Percentiles rank a stretch among this genome's conserved stretches.
These are phyloP conservation scores for Pyrus hybrid DNA, from an alignment of 331 rosid species.

Conservation along the genomic window DNA sequence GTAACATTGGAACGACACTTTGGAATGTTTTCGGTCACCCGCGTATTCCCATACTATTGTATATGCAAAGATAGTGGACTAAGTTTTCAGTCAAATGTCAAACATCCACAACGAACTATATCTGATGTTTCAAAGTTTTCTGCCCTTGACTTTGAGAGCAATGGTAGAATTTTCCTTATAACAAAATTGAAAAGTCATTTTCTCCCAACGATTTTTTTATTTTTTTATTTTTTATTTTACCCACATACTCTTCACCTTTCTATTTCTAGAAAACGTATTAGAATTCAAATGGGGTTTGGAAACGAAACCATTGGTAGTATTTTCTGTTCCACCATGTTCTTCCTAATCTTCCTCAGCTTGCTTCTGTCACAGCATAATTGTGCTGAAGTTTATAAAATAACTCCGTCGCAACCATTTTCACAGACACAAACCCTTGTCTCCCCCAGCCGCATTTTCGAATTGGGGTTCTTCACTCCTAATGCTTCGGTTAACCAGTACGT, in stretches of 20 bases:
- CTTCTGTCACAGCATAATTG: background rate
- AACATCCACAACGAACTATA: too few species aligned
- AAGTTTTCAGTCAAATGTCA: too few species aligned
- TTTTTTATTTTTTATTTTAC: too few species aligned
- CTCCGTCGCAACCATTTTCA: too few species aligned
- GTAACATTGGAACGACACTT: background rate
- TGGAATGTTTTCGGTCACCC: conserved; percentile 5
- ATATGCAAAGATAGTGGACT: too few species aligned
- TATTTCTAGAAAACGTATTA: background rate
- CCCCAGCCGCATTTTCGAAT: too few species aligned
- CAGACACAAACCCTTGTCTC: too few species aligned
- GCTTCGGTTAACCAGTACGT: background rate
- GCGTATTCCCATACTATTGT: too few species aligned
- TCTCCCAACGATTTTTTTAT: background rate
- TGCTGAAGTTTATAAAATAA: too few species aligned
- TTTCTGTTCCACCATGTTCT: background rate
- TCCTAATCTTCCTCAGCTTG: background rate
- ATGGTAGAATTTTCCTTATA: background rate
- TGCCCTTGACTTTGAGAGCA: background rate
- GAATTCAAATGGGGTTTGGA: background rate
- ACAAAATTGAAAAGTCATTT: background rate
- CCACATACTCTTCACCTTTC: background rate
- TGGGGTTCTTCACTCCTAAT: too few species aligned
- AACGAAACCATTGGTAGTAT: background rate
- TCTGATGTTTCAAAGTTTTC: background rate